Conservation (phyloP, 176 grass and related monocot species). For the Pontederia crassipes region DNA sequence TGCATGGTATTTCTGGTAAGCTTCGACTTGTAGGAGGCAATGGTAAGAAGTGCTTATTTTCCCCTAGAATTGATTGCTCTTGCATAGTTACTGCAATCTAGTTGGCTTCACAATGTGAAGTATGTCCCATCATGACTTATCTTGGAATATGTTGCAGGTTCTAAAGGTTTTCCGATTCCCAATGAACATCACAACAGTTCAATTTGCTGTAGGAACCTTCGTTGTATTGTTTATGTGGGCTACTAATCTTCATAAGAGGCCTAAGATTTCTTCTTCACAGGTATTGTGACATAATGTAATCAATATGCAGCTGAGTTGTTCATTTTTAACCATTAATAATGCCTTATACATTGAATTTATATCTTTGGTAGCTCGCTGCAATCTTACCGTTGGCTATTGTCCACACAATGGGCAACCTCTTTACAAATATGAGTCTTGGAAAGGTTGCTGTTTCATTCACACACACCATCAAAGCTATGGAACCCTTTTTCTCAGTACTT, state of each 20-base stretch:
- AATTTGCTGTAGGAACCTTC: slow-evolving; percentile 43
- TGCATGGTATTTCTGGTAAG: too few species aligned
- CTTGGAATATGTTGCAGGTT: slow-evolving; percentile 36
- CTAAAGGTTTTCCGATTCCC: slow-evolving; percentile 65
- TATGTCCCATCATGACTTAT: not conserved
- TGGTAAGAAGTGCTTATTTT: too few species aligned
- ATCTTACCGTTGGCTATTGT: slow-evolving; percentile 53
- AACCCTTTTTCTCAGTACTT: slow-evolving; percentile 72
- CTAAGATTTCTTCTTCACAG: slow-evolving; percentile 63
- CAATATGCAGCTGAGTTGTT: slow-evolving; percentile 6
- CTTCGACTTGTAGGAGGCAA: too few species aligned
- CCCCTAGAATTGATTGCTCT: too few species aligned
- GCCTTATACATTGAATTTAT: not conserved
- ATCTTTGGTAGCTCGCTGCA: slow-evolving; percentile 33
- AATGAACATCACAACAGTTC: slow-evolving; percentile 46
- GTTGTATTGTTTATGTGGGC: slow-evolving; percentile 36
- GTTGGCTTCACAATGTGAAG: not conserved
- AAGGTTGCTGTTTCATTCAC: slow-evolving; percentile 71
- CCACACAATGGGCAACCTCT: slow-evolving; percentile 72
- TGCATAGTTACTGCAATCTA: not conserved
- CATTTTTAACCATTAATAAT: slow-evolving; percentile 12
- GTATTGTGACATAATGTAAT: slow-evolving; percentile 20
- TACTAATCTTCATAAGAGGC: slow-evolving; percentile 41
- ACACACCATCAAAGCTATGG: slow-evolving; percentile 77
- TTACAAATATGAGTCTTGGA: slow-evolving; percentile 75